Percentiles rank a stretch among this genome's conserved stretches.
Conservation (phyloP, 768 basidiomycete species). For the Epithele typhae region DNA sequence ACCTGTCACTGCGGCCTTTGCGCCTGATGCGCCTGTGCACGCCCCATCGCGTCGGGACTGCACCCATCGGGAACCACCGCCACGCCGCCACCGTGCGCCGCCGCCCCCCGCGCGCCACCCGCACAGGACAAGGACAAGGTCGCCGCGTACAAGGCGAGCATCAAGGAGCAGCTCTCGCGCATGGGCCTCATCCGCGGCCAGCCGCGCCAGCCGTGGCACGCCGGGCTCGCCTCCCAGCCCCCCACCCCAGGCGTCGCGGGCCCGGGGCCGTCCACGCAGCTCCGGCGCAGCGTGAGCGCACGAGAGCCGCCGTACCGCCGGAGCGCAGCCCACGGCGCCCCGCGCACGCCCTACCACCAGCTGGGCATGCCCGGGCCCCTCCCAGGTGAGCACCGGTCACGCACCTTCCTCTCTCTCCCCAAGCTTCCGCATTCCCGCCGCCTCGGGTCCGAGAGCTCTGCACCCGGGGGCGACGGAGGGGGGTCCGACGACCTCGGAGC, state of each 20-base stretch:
- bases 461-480: too few species aligned
- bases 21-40: too few species aligned
- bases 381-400: constrained; percentile 11
- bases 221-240: constrained; percentile 10
- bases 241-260: constrained; percentile 15
- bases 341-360: constrained; percentile 8
- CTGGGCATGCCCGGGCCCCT: constrained; percentile 7
- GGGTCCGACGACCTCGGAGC: too few species aligned
- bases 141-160: constrained; percentile 77
- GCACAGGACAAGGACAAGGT: constrained; percentile 79
- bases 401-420: too few species aligned
- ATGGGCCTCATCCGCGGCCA: constrained; percentile 81
- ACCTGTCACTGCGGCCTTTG: too few species aligned
- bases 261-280: constrained; percentile 13
- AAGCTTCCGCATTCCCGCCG: too few species aligned
- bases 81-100: background rate
- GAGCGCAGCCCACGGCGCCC: constrained; percentile 5
- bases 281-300: constrained; percentile 11
- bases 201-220: constrained; percentile 40
- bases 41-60: too few species aligned
- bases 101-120: too few species aligned
- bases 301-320: constrained; percentile 7
- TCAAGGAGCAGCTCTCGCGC: constrained; percentile 75
- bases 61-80: too few species aligned
- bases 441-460: too few species aligned